These are phyloP conservation scores for Coleophoma eucalyptorum DNA, from an alignment of 2,329 filamentous ascomycete genomes.

Conservation along the genomic window DNA sequence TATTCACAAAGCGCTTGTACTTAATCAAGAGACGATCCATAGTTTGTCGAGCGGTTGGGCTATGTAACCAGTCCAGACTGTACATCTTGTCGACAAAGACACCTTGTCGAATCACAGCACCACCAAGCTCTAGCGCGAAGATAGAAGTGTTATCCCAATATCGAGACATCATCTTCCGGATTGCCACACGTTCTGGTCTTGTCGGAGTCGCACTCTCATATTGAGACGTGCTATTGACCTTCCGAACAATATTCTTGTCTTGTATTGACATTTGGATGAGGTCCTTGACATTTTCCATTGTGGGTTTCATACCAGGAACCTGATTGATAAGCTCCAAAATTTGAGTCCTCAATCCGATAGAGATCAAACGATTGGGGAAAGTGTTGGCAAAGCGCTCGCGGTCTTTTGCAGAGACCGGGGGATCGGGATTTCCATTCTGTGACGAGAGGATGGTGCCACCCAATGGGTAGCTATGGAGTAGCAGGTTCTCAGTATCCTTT, in stretches of 20 bases:
- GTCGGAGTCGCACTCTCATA: constrained; percentile 17
- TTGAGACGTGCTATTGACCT: constrained; percentile 31
- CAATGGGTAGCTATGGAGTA: constrained; percentile 49
- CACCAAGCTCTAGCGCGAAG: constrained; percentile 62
- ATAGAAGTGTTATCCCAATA: constrained; percentile 67
- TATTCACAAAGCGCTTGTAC: constrained; percentile 58
- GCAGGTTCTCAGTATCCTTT: constrained; percentile 47
- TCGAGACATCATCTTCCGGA: constrained; percentile 65
- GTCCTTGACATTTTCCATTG: constrained; percentile 47
- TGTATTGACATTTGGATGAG: constrained; percentile 44
- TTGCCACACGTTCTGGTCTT: constrained; percentile 34
- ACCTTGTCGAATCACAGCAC: constrained; percentile 63
- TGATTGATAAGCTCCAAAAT: constrained; percentile 36
- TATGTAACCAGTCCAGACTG: constrained; percentile 74
- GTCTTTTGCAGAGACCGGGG: constrained; percentile 17
- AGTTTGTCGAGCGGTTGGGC: constrained; percentile 58
- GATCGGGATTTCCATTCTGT: constrained; percentile 44
- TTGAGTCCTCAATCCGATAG: constrained; percentile 35
- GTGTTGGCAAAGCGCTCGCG: constrained; percentile 27
- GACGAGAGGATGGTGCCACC: constrained; percentile 63
- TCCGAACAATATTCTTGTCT: constrained; percentile 32
- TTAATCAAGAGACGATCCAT: constrained; percentile 63
- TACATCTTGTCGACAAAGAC: constrained; percentile 71
- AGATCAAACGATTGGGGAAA: constrained; percentile 58
- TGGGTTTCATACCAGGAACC: constrained; percentile 26